Percentiles rank a stretch among this genome's conserved stretches.
Conservation (phyloP, 805 yeast genomes). For the Priceomyces haplophilus region DNA sequence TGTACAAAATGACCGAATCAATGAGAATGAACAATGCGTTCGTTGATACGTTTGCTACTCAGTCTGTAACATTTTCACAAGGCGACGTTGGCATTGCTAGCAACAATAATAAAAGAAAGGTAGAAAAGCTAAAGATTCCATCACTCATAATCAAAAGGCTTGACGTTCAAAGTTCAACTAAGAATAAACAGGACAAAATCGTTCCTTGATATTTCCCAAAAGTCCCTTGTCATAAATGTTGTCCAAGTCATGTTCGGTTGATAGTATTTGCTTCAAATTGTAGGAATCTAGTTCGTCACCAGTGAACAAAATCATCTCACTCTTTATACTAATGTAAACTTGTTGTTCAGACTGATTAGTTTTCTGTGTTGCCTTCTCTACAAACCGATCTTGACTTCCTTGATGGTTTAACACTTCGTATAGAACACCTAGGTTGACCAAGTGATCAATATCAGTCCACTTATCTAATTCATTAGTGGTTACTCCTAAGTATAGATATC, state of each 20-base stretch:
- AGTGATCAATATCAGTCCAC: conserved; percentile 63
- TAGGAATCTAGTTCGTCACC: conserved; percentile 9
- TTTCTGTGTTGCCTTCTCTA: conserved; percentile 19
- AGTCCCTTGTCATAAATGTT: conserved; percentile 54
- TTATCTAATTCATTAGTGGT: conserved; percentile 74
- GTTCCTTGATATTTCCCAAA: conserved; percentile 33
- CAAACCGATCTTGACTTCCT: conserved; percentile 15
- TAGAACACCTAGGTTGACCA: conserved; percentile 28
- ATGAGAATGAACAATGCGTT: conserved; percentile 8
- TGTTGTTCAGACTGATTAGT: conserved; percentile 10
- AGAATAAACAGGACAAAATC: conserved; percentile 16
- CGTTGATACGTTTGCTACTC: conserved; percentile 10
- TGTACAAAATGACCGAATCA: conserved; percentile 7
- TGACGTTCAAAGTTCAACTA: conserved; percentile 4
- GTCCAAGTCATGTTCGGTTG: conserved; percentile 28
- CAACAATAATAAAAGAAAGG: neutral
- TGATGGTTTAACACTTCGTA: conserved; percentile 16
- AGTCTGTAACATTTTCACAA: neutral
- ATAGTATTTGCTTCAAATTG: conserved; percentile 16
- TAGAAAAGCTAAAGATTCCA: conserved; percentile 12
- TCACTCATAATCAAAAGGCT: conserved; percentile 14
- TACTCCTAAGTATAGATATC: conserved; percentile 59
- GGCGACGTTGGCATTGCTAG: neutral
- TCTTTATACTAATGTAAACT: conserved; percentile 28
- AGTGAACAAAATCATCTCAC: conserved; percentile 21